Conservation (phyloP, 257 asterid genomes). For the Solanum corneliomulleri region DNA sequence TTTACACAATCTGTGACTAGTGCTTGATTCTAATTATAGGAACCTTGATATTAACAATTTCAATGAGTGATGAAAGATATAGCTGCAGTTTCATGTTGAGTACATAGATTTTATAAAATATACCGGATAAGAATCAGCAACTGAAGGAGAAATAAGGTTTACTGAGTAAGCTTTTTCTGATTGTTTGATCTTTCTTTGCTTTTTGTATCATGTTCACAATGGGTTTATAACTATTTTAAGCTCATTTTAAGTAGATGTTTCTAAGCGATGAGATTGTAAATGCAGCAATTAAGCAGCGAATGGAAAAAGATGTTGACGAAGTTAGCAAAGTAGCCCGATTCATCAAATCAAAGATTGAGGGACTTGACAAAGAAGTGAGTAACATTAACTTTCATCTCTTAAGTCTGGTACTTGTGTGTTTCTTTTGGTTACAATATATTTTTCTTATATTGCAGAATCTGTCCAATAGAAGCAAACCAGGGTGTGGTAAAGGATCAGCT, state of each 20-base stretch:
- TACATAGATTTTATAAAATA: too few relatives aligned
- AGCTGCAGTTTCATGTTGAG: background rate
- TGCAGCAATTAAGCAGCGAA: slow-evolving; percentile 86
- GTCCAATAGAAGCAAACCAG: slow-evolving; percentile 83
- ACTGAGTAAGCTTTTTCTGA: background rate
- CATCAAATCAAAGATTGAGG: slow-evolving; percentile 77
- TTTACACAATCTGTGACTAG: background rate
- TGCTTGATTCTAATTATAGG: background rate
- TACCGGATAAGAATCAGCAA: too few relatives aligned
- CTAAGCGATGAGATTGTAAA: background rate
- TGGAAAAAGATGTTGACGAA: slow-evolving; percentile 99
- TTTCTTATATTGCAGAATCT: slow-evolving; percentile 43
- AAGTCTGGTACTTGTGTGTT: background rate
- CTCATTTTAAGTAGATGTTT: background rate
- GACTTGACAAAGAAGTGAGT: slow-evolving; percentile 79
- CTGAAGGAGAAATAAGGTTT: background rate
- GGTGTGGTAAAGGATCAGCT: slow-evolving; percentile 95
- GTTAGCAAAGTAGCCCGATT: slow-evolving; percentile 83
- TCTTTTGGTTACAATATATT: background rate
- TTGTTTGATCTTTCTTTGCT: background rate
- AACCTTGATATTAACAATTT: background rate
- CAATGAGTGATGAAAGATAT: background rate
- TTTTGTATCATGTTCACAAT: background rate
- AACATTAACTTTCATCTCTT: slow-evolving; percentile 1
- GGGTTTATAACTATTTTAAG: background rate